phyloP scores from a whole-genome alignment of 2,329 filamentous ascomycete genomes.

The Alternaria conjuncta region DNA sequence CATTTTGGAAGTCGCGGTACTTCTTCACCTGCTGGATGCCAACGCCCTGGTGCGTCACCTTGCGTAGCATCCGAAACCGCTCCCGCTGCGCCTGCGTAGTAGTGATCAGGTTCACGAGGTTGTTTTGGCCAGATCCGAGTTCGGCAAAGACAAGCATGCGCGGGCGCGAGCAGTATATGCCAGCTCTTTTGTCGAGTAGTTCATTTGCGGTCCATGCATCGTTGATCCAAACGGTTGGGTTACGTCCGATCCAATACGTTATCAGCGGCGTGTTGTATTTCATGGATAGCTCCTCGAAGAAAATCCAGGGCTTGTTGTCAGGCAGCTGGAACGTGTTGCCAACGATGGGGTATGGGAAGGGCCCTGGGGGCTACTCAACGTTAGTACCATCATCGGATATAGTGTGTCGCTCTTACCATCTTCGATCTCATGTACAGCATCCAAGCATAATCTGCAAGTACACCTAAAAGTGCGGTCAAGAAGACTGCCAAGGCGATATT shows the following conservation, averaged over 20 bases:
- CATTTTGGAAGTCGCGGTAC: conserved; percentile 65
- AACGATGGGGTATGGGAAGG: conserved; percentile 61
- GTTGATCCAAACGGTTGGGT: conserved; percentile 51
- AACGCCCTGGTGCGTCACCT: conserved; percentile 45
- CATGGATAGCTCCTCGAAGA: conserved; percentile 62
- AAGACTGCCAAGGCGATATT: conserved; percentile 32
- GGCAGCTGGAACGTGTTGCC: conserved; percentile 64
- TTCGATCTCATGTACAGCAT: conserved; percentile 59
- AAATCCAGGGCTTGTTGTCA: conserved; percentile 63
- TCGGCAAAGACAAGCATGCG: conserved; percentile 56
- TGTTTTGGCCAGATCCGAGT: conserved; percentile 43
- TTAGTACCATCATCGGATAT: neutral
- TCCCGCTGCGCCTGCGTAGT: conserved; percentile 38
- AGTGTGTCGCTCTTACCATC: conserved; percentile 47
- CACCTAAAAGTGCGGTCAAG: conserved; percentile 26
- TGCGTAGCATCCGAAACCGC: conserved; percentile 40
- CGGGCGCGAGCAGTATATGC: conserved; percentile 60
- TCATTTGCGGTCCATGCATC: conserved; percentile 59
- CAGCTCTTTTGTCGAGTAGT: conserved; percentile 59
- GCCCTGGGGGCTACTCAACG: conserved; percentile 58
- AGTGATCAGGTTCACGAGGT: conserved; percentile 46
- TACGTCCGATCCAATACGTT: conserved; percentile 61
- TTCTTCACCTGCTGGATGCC: conserved; percentile 59
- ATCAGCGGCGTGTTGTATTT: conserved; percentile 58
- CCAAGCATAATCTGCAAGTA: conserved; percentile 54